Evolutionary conservation across 805 yeast species (phyloP).

Genomic region (Jamesozyma lodderae): DNA sequence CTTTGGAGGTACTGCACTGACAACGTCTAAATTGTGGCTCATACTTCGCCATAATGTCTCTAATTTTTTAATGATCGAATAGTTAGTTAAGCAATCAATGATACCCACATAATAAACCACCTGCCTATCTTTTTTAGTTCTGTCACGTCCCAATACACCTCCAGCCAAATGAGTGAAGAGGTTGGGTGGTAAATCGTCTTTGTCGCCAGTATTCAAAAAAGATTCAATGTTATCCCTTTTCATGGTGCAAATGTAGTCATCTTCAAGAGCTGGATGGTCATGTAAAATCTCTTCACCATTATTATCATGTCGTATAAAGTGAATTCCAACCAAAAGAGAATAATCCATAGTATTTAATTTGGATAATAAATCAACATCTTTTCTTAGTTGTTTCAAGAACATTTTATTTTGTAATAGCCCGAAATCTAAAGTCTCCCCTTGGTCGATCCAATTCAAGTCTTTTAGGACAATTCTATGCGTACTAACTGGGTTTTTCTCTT

Average conservation of each 20-base stretch:
- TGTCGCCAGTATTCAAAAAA: constrained; percentile 4
- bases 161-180: constrained; percentile 67
- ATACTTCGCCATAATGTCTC: constrained; percentile 69
- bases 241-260: neutral
- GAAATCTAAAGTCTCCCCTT: constrained; percentile 42
- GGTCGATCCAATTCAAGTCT: constrained; percentile 81
- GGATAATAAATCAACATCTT: constrained; percentile 65
- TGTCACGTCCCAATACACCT: constrained; percentile 63
- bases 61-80: constrained; percentile 53
- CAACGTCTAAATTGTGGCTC: constrained; percentile 53
- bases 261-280: constrained; percentile 14
- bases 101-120: constrained; percentile 83
- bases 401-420: constrained; percentile 12
- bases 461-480: constrained; percentile 49
- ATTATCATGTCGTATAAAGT: constrained; percentile 52
- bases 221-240: constrained; percentile 1
- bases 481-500: constrained; percentile 7
- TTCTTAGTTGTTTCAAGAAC: constrained; percentile 58
- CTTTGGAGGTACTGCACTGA: constrained; percentile 81
- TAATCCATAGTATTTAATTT: constrained; percentile 89
- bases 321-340: constrained; percentile 79
- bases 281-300: constrained; percentile 25
- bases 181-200: neutral
- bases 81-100: constrained; percentile 84
- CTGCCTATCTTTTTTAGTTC: constrained; percentile 40